Evolutionary conservation across 1,284 basidiomycete genomes (phyloP), one percentile per base, ranked within the genome.

Genomic region (Calocybe gambosa): DNA sequence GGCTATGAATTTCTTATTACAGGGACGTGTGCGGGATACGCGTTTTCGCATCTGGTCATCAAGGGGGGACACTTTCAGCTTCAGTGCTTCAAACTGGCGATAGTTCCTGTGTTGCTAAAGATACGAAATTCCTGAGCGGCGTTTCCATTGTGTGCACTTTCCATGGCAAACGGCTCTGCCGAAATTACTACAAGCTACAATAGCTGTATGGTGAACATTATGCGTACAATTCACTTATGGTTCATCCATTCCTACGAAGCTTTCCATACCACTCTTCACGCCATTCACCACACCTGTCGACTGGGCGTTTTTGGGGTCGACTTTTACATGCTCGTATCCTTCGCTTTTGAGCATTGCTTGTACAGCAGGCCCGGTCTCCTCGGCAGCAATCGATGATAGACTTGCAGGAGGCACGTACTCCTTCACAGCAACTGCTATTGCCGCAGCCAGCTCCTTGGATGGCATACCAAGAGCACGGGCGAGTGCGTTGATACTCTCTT

Each of bases 401-500:
- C 73, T 77, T 4, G 75, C 78, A 13, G 75, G 74, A 1, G 82
- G 78, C 18, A 83, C 73, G 51, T 79, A 62, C 25, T 77, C 68
- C 45, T 68, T 66, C 28, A 81, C 76, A 0, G 74, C 79, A 43
- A 65, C 67, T 1, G 77, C 78, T 44, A 86, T 78, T 0, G 80
- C 82, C 19, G 67, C 68, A 1, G 82, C 81, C 2, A 87, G 65
- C 39, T 82, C 77, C 28, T 65, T 64, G 10, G 78, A 70, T 2
- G 76, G 71, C 58, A 86, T 74, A 1, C 80, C 84, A 21, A 87
- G 64, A 16, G 74, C 77, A 5, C 64, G 60, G 10, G 84, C 84
- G 12, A 86, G 66, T 15, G 71, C 75, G 43, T 75, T 71, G 45
- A 86, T 76, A 29, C 71, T 67, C 4, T 69, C 64, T 53, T 85